A percentile compares a stretch with the other conserved stretches of the same genome.
These are phyloP conservation scores for Hymenoscyphus fraxineus DNA, from an alignment of 2,329 filamentous ascomycete species.

Conservation along the genomic window DNA sequence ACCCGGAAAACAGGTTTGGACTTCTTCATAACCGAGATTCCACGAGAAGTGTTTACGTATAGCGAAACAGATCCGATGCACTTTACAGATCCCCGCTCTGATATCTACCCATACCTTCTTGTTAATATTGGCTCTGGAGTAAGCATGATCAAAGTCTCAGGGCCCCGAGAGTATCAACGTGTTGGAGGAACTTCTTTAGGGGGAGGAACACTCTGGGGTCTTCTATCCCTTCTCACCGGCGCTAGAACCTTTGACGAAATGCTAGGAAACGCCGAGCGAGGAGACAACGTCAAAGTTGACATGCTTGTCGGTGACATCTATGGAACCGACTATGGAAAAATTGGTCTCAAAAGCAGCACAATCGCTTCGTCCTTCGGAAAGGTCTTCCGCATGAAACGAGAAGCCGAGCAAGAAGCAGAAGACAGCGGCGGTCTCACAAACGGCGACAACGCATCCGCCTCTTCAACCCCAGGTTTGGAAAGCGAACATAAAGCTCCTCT, in stretches of 20 bases:
- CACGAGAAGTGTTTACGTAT: conserved; percentile 95
- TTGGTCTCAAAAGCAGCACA: conserved; percentile 89
- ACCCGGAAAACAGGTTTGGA: conserved; percentile 64
- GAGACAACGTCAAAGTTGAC: conserved; percentile 90
- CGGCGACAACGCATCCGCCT: conserved; percentile 19
- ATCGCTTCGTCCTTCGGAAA: conserved; percentile 97
- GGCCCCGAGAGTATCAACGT: conserved; percentile 78
- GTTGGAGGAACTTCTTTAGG: conserved; percentile 94
- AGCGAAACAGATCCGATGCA: conserved; percentile 87
- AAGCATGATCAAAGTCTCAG: conserved; percentile 94
- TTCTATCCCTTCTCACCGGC: conserved; percentile 88
- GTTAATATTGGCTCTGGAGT: conserved; percentile 98
- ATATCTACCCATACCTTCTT: conserved; percentile 93
- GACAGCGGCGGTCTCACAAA: conserved; percentile 51
- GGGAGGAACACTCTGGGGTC: conserved; percentile 95
- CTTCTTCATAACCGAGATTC: conserved; percentile 98
- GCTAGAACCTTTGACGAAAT: conserved; percentile 96
- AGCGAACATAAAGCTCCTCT: conserved; percentile 6
- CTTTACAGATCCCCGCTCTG: conserved; percentile 71
- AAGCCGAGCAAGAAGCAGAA: conserved; percentile 75
- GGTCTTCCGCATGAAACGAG: conserved; percentile 87
- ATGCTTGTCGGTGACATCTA: conserved; percentile 98
- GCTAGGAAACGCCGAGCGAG: conserved; percentile 83
- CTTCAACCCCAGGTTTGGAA: background rate
- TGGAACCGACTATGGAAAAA: conserved; percentile 91